Evolutionary conservation across 352 stramenopile genomes (phyloP).

Genomic region (Phytopythium sindhum): DNA sequence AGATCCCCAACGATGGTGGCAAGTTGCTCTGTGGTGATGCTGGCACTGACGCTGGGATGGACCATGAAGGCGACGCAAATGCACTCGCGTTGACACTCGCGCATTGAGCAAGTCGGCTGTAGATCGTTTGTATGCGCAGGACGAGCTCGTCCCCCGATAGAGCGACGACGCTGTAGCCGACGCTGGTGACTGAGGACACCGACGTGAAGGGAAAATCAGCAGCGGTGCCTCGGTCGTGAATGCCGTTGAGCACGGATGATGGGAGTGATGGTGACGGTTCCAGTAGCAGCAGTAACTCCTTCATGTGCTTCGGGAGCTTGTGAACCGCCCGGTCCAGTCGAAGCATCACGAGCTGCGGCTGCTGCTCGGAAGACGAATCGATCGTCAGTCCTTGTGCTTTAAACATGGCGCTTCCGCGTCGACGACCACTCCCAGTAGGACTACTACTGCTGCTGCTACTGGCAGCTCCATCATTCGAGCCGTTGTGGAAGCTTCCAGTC

Average conservation of each 20-base stretch:
- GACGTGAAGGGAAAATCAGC: not conserved
- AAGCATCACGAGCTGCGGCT: conserved; percentile 10
- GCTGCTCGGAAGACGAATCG: not conserved
- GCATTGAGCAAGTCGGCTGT: conserved; percentile 1
- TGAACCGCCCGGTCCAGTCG: conserved; percentile 24
- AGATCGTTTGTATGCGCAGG: conserved; percentile 32
- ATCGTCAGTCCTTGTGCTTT: not conserved
- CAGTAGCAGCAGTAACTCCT: conserved; percentile 23
- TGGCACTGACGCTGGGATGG: not conserved
- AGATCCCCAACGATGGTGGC: not conserved
- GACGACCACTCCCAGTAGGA: conserved; percentile 24
- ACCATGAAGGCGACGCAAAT: not conserved
- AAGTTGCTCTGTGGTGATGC: not conserved
- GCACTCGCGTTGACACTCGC: not conserved
- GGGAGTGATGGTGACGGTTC: conserved; percentile 13
- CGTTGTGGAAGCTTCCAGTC: not conserved
- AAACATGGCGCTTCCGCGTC: conserved; percentile 15
- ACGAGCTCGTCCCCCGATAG: conserved; percentile 30
- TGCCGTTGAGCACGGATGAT: conserved; percentile 10
- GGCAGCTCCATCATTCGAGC: not conserved
- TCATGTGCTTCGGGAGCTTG: conserved; percentile 36
- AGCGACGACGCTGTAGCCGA: conserved; percentile 4
- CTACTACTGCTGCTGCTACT: not conserved
- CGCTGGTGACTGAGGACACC: not conserved
- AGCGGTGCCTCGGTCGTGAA: not conserved